Percentiles rank a stretch among this genome's conserved stretches.
These are phyloP conservation scores for Sherardia arvensis DNA, from an alignment of 257 asterid species.

Conservation along the genomic window DNA sequence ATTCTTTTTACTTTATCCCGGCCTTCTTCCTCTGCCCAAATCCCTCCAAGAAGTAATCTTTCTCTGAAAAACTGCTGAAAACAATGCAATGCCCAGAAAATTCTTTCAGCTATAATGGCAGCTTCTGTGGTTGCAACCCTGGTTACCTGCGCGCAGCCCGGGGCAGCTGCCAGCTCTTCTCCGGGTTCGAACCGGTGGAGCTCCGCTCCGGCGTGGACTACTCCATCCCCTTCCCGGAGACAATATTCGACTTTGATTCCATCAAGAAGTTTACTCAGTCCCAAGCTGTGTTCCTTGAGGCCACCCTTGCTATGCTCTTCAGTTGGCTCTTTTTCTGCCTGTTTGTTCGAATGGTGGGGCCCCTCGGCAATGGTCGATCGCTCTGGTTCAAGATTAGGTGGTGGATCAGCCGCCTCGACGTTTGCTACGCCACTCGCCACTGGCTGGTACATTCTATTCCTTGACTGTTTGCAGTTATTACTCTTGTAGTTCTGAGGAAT, in stretches of 20 bases:
- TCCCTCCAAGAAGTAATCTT: background rate
- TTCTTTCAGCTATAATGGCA: conserved; percentile 53
- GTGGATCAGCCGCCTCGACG: conserved; percentile 90
- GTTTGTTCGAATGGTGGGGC: conserved; percentile 39
- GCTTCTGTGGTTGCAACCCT: conserved; percentile 69
- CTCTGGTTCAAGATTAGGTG: conserved; percentile 77
- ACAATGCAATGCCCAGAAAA: conserved; percentile 54
- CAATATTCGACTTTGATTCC: conserved; percentile 65
- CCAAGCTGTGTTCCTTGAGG: conserved; percentile 88
- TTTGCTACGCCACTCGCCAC: conserved; percentile 73
- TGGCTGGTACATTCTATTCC: conserved; percentile 42
- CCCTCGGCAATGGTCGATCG: conserved; percentile 60
- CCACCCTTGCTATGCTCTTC: conserved; percentile 53
- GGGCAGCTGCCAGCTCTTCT: conserved; percentile 43
- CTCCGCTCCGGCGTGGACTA: conserved; percentile 60
- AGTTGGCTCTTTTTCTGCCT: conserved; percentile 72
- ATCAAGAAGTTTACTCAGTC: conserved; percentile 76
- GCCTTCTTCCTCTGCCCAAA: background rate
- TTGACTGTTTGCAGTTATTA: background rate
- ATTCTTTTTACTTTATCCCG: background rate
- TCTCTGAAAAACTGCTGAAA: background rate
- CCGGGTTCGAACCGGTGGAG: conserved; percentile 25
- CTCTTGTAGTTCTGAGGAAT: background rate
- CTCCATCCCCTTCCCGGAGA: conserved; percentile 45
- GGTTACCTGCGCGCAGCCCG: conserved; percentile 40